Conservation (phyloP, 345 rosid genomes). For the Ailanthus altissimus region DNA sequence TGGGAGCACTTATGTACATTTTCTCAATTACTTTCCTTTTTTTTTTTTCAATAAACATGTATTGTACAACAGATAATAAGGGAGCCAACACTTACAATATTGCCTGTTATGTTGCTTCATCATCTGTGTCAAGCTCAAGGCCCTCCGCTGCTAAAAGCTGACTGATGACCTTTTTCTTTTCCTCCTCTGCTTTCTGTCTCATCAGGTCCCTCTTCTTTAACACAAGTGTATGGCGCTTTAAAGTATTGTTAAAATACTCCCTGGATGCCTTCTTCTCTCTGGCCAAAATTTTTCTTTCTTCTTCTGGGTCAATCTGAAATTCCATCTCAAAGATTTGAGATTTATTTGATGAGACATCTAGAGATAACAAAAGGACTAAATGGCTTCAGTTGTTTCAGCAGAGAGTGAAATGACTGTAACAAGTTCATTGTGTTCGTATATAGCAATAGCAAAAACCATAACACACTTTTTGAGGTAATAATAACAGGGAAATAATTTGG, state of each 20-base stretch:
- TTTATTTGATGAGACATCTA: background rate
- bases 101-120: slow-evolving; percentile 41
- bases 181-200: slow-evolving; percentile 85
- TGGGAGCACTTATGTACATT: slow-evolving; percentile 15
- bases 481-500: background rate
- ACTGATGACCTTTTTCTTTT: slow-evolving; percentile 54
- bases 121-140: slow-evolving; percentile 81
- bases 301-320: slow-evolving; percentile 79
- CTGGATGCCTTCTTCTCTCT: slow-evolving; percentile 82
- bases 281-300: slow-evolving; percentile 75
- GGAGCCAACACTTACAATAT: background rate
- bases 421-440: background rate
- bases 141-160: slow-evolving; percentile 92
- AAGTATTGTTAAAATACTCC: slow-evolving; percentile 61
- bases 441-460: background rate
- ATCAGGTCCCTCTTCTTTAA: slow-evolving; percentile 87
- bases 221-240: slow-evolving; percentile 78
- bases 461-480: background rate
- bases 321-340: slow-evolving; percentile 8
- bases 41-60: background rate
- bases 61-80: background rate
- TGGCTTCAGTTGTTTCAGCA: background rate
- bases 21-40: background rate
- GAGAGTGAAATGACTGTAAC: background rate
- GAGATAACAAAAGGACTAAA: background rate